Percentiles rank a stretch among this genome's conserved stretches.
phyloP scores from a whole-genome alignment of 2,329 filamentous ascomycete genomes.

The Neonectria neomacrospora region DNA sequence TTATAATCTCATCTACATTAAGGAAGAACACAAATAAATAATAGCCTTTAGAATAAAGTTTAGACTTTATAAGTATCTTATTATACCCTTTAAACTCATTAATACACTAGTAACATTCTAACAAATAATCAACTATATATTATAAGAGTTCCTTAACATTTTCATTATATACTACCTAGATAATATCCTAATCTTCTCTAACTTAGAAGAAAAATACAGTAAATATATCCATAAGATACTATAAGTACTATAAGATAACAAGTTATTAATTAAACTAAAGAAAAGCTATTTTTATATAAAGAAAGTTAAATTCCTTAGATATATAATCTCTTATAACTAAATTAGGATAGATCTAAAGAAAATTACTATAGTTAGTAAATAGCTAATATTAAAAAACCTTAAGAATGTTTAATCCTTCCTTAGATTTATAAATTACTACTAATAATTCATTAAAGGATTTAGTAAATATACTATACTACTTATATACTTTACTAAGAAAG shows the following conservation, averaged over 20 bases:
- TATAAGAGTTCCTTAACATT: conserved; percentile 26
- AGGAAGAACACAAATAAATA: conserved; percentile 48
- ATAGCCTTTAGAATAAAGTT: conserved; percentile 48
- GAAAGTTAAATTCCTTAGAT: too few relatives aligned
- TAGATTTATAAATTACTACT: conserved; percentile 11
- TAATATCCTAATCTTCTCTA: conserved; percentile 38
- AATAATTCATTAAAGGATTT: neutral
- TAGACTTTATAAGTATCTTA: conserved; percentile 19
- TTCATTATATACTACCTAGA: conserved; percentile 29
- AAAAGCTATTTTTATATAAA: too few relatives aligned
- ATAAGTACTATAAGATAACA: too few relatives aligned
- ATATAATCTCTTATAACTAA: conserved; percentile 2
- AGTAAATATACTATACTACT: too few relatives aligned
- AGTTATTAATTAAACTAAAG: too few relatives aligned
- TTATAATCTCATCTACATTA: conserved; percentile 49
- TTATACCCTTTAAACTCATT: conserved; percentile 27
- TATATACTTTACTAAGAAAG: too few relatives aligned
- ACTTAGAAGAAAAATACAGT: conserved; percentile 30
- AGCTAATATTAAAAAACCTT: too few relatives aligned
- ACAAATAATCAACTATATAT: conserved; percentile 31
- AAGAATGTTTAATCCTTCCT: neutral
- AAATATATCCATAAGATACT: conserved; percentile 21
- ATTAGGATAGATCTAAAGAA: conserved; percentile 13
- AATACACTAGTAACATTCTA: conserved; percentile 36
- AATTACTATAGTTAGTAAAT: neutral